Evolutionary conservation across 2,329 filamentous ascomycete genomes (phyloP).

Genomic region (Atkinsonella hypoxylon): DNA sequence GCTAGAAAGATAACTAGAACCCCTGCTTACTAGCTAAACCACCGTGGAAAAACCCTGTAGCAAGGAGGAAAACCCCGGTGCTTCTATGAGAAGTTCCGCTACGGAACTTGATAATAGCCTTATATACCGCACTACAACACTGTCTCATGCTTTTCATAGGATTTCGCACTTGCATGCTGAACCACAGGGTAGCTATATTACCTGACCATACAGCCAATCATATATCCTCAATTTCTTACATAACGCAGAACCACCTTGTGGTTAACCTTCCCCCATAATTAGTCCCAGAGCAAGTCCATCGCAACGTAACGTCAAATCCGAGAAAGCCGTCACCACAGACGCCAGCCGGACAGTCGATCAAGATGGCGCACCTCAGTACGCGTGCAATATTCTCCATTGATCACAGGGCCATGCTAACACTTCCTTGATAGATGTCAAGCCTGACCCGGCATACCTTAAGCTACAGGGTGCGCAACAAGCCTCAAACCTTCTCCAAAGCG

Average conservation of each 20-base stretch:
- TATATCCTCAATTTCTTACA: not conserved
- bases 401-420: constrained; percentile 14
- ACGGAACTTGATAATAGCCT: too few relatives aligned
- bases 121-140: not conserved
- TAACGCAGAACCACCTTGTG: constrained; percentile 3
- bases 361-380: constrained; percentile 30
- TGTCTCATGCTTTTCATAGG: not conserved
- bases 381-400: not conserved
- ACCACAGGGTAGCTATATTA: not conserved
- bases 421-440: constrained; percentile 24
- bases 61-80: too few relatives aligned
- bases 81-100: too few relatives aligned
- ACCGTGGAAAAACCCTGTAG: too few relatives aligned
- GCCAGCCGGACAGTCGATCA: constrained; percentile 14
- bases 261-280: not conserved
- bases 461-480: constrained; percentile 24
- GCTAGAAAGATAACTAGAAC: too few relatives aligned
- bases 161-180: not conserved
- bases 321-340: constrained; percentile 13
- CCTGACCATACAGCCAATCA: not conserved
- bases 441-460: constrained; percentile 30
- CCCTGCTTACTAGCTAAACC: too few relatives aligned
- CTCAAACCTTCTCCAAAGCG: constrained; percentile 1
- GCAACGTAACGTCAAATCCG: constrained; percentile 10
- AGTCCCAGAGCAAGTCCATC: constrained; percentile 4